phyloP scores from a whole-genome alignment of 2,329 filamentous ascomycete species.

The Bipolaris cookei region DNA sequence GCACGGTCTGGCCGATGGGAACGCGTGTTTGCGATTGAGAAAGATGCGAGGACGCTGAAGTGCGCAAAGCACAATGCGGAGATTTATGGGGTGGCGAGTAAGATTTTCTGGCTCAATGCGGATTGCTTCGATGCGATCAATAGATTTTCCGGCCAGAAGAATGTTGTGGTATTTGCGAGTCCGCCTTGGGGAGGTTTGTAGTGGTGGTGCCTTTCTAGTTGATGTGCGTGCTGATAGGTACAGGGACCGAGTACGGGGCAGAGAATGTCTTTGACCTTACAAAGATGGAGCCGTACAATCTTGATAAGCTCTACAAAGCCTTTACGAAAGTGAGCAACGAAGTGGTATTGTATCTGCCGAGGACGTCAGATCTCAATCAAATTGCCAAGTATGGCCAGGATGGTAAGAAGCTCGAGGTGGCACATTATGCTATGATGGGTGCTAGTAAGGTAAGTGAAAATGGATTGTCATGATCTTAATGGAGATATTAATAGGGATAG shows the following conservation, averaged over 20 bases:
- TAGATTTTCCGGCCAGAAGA: slow-evolving; percentile 57
- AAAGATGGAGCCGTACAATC: slow-evolving; percentile 87
- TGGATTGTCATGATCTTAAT: not conserved
- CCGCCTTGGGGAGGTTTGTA: slow-evolving; percentile 74
- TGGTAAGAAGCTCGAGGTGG: slow-evolving; percentile 45
- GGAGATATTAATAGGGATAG: slow-evolving; percentile 24
- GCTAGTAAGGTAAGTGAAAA: slow-evolving; percentile 75
- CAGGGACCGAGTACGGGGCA: slow-evolving; percentile 67
- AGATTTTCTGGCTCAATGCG: slow-evolving; percentile 84
- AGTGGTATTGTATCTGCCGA: slow-evolving; percentile 79
- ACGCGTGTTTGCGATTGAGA: slow-evolving; percentile 87
- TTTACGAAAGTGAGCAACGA: slow-evolving; percentile 54
- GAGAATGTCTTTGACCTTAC: slow-evolving; percentile 80
- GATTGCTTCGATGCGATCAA: slow-evolving; percentile 81
- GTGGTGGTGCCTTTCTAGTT: not conserved
- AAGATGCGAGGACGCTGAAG: slow-evolving; percentile 76
- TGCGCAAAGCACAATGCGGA: slow-evolving; percentile 93
- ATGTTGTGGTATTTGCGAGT: slow-evolving; percentile 71
- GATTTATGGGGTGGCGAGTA: slow-evolving; percentile 78
- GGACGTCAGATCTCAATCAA: slow-evolving; percentile 55
- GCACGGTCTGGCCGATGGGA: slow-evolving; percentile 80
- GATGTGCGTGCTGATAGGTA: slow-evolving; percentile 10
- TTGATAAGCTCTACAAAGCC: slow-evolving; percentile 52
- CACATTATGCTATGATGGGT: slow-evolving; percentile 88
- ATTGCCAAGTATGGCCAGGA: slow-evolving; percentile 44